A percentile compares a stretch with the other conserved stretches of the same genome.
Conservation (phyloP, 495 filamentous ascomycete species). For the Hypomontagnella submonticulosa region DNA sequence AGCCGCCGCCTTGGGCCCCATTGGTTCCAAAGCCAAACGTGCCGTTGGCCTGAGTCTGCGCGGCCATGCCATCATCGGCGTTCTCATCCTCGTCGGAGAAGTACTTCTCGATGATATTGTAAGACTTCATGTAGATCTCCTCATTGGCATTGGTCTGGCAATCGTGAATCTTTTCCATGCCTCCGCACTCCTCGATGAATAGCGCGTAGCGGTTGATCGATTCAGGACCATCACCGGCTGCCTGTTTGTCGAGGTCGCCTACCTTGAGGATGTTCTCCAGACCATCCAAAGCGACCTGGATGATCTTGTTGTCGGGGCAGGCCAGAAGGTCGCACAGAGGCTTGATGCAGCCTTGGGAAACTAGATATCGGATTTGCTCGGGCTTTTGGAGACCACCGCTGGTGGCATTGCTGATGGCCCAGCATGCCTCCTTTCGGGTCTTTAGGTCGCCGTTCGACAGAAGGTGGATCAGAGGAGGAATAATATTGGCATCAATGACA, state of each 20-base stretch:
- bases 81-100: conserved; percentile 98
- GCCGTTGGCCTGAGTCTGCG: conserved; percentile 69
- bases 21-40: conserved; percentile 88
- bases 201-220: conserved; percentile 96
- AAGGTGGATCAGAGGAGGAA: conserved; percentile 94
- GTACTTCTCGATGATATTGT: conserved; percentile 99
- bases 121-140: conserved; percentile 99
- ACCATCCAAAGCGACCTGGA: conserved; percentile 97
- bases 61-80: conserved; percentile 70
- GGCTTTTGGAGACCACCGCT: conserved; percentile 98
- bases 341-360: conserved; percentile 93
- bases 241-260: conserved; percentile 97
- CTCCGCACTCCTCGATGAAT: conserved; percentile 98
- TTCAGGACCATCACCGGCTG: conserved; percentile 74
- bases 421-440: conserved; percentile 99
- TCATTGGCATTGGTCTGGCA: conserved; percentile 99
- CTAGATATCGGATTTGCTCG: conserved; percentile 96
- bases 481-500: conserved; percentile 96
- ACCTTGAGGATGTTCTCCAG: conserved; percentile 99
- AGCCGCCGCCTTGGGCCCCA: conserved; percentile 76
- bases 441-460: conserved; percentile 98
- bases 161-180: conserved; percentile 99
- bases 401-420: conserved; percentile 99
- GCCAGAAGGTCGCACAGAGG: conserved; percentile 95
- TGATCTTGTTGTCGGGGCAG: conserved; percentile 99